Percentiles rank a stretch among this genome's conserved stretches.
Evolutionary conservation across 345 rosid species (phyloP).

Genomic region (Kernera saxatilis): DNA sequence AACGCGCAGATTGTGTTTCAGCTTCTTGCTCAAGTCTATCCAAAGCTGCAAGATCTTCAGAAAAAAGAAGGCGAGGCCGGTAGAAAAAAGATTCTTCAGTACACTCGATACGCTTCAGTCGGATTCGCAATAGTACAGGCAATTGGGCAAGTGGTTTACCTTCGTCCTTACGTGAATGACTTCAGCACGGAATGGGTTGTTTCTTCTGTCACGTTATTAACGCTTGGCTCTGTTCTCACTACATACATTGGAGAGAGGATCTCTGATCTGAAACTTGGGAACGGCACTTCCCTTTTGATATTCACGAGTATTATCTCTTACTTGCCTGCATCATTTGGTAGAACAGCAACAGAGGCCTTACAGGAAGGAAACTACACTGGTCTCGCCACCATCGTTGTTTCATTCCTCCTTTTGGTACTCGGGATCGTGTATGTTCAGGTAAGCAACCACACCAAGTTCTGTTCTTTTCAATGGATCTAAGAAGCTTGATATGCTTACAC

Average conservation of each 20-base stretch:
- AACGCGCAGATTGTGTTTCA: conserved; percentile 96
- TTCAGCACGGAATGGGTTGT: conserved; percentile 84
- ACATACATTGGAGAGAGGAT: conserved; percentile 88
- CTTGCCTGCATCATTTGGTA: conserved; percentile 94
- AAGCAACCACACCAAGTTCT: conserved; percentile 13
- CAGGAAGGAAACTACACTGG: conserved; percentile 92
- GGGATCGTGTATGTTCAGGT: conserved; percentile 99
- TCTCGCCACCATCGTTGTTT: conserved; percentile 57
- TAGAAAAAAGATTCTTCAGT: conserved; percentile 89
- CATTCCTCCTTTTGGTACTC: conserved; percentile 76
- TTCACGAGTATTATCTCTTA: conserved; percentile 96
- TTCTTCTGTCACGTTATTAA: conserved; percentile 68
- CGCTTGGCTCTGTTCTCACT: conserved; percentile 83
- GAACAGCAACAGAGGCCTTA: conserved; percentile 71
- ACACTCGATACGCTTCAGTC: conserved; percentile 88
- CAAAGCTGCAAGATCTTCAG: conserved; percentile 99
- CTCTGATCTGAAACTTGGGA: conserved; percentile 93
- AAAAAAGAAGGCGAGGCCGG: conserved; percentile 99
- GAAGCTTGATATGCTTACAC: conserved; percentile 16
- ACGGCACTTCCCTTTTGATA: conserved; percentile 89
- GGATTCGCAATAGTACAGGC: conserved; percentile 94
- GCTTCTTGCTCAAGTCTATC: conserved; percentile 93
- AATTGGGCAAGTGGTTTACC: conserved; percentile 85
- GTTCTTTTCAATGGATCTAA: background rate
- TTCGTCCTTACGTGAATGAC: conserved; percentile 88